Evolutionary conservation across 345 rosid species (phyloP).

Genomic region (Camelina laxa): DNA sequence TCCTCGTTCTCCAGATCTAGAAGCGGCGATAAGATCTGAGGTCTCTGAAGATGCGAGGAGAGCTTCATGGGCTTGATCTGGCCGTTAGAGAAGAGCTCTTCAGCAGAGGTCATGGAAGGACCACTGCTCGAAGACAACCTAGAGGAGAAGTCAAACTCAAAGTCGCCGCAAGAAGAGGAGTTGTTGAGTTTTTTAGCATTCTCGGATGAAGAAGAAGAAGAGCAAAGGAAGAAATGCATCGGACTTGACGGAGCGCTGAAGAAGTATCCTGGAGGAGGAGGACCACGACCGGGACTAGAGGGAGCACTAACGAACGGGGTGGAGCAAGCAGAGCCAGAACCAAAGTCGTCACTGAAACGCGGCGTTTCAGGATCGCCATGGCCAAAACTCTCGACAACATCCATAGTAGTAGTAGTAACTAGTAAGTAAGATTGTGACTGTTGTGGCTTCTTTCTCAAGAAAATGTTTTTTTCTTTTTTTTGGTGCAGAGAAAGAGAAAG

Average conservation of each 20-base stretch:
- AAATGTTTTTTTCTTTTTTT: conserved; percentile 16
- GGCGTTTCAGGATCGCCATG: conserved; percentile 39
- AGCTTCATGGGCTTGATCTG: conserved; percentile 97
- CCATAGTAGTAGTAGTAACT: conserved; percentile 18
- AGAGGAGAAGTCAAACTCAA: conserved; percentile 90
- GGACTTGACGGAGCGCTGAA: conserved; percentile 97
- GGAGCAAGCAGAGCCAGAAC: conserved; percentile 59
- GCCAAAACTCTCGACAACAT: conserved; percentile 12
- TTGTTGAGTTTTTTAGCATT: conserved; percentile 24
- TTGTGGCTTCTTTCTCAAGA: conserved; percentile 42
- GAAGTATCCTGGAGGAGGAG: conserved; percentile 62
- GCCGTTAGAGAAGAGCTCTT: conserved; percentile 88
- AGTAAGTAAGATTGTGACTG: background rate
- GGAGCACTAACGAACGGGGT: conserved; percentile 98
- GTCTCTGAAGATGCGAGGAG: conserved; percentile 77
- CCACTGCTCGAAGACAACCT: conserved; percentile 51
- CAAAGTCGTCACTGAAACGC: conserved; percentile 42
- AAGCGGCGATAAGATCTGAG: conserved; percentile 74
- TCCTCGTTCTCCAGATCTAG: conserved; percentile 74
- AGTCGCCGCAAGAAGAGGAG: conserved; percentile 50
- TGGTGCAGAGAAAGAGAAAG: conserved; percentile 16
- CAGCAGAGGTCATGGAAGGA: conserved; percentile 87
- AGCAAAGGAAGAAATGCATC: conserved; percentile 72
- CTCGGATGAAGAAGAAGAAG: conserved; percentile 34
- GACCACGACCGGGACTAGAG: conserved; percentile 83